phyloP scores from a whole-genome alignment of 768 basidiomycete species.

The Macrolepiota fuliginosa region DNA sequence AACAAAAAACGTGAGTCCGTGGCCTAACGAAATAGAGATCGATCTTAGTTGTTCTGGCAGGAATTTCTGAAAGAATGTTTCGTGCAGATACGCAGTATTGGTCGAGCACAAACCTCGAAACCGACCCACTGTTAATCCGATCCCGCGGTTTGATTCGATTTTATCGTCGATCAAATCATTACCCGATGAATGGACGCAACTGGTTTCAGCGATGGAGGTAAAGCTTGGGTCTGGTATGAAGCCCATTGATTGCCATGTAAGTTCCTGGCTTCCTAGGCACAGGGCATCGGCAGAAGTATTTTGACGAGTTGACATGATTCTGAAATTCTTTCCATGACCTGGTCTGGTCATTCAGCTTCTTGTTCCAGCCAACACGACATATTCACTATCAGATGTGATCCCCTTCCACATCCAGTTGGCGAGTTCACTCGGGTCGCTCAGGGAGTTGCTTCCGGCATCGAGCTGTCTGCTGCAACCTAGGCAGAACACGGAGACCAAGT shows the following conservation, averaged over 20 bases:
- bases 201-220: slow-evolving; percentile 35
- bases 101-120: slow-evolving; percentile 45
- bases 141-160: slow-evolving; percentile 40
- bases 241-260: slow-evolving; percentile 51
- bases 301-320: not conserved
- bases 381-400: slow-evolving; percentile 46
- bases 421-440: slow-evolving; percentile 41
- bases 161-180: slow-evolving; percentile 47
- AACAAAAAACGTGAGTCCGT: too few species aligned
- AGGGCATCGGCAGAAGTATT: not conserved
- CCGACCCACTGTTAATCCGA: slow-evolving; percentile 40
- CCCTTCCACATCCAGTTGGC: slow-evolving; percentile 59
- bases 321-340: not conserved
- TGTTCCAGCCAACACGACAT: slow-evolving; percentile 49
- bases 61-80: not conserved
- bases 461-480: slow-evolving; percentile 21
- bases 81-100: slow-evolving; percentile 34
- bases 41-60: too few species aligned
- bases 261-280: slow-evolving; percentile 17
- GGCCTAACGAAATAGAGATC: too few species aligned
- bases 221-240: slow-evolving; percentile 29
- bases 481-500: not conserved
- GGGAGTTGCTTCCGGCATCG: slow-evolving; percentile 34
- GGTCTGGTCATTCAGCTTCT: slow-evolving; percentile 17
- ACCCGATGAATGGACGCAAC: slow-evolving; percentile 60